Evolutionary conservation across 2,329 filamentous ascomycete species (phyloP).

Genomic region (Trichoderma harzianum): DNA sequence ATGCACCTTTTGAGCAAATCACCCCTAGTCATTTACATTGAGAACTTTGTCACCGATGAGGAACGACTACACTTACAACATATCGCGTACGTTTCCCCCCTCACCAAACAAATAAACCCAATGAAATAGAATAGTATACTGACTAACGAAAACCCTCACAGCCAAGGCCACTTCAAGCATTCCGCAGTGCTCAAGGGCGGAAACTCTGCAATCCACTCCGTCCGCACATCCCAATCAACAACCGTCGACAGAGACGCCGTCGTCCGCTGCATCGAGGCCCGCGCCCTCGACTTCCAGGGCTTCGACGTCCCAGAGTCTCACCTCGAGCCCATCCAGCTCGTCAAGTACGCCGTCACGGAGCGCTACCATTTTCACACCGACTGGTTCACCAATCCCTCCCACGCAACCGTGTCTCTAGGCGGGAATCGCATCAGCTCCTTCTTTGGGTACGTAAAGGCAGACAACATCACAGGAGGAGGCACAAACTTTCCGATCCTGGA

Average conservation of each 20-base stretch:
- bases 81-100: conserved; percentile 35
- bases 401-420: conserved; percentile 38
- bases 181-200: conserved; percentile 40
- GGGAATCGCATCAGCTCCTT: conserved; percentile 46
- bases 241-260: conserved; percentile 39
- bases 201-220: conserved; percentile 33
- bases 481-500: conserved; percentile 47
- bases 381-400: conserved; percentile 44
- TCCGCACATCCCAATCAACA: conserved; percentile 46
- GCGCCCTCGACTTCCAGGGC: conserved; percentile 46
- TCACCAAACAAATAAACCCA: not conserved
- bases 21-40: conserved; percentile 48
- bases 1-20: conserved; percentile 45
- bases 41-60: conserved; percentile 41
- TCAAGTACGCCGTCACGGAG: conserved; percentile 43
- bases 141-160: conserved; percentile 20
- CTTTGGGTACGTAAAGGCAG: conserved; percentile 45
- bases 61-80: conserved; percentile 43
- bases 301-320: conserved; percentile 35
- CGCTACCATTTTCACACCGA: conserved; percentile 50
- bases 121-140: not conserved
- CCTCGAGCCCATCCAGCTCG: conserved; percentile 48
- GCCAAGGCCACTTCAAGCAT: conserved; percentile 42
- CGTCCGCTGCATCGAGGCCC: conserved; percentile 46
- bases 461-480: conserved; percentile 44